Base-by-base conservation (phyloP, 2,329 filamentous ascomycete species). In the Botrytis cinerea region DNA sequence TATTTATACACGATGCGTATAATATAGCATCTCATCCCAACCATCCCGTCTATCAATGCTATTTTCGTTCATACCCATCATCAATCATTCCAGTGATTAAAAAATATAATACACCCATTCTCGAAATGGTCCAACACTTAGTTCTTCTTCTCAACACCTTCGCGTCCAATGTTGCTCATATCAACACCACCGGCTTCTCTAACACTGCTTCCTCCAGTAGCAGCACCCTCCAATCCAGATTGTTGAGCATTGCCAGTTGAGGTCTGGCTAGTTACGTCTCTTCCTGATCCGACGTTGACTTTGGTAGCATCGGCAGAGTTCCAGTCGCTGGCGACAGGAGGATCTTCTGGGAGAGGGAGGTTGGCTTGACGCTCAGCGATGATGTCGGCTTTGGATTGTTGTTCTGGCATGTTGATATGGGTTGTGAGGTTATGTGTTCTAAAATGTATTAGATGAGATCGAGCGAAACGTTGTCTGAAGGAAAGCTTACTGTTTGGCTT, bases 261-360 rank as follows among this genome's bases (percentile, higher is more conserved):
- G 63, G 90, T 61, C 45, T 74, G 68, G 46, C 62, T 72, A 20
- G 83, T 75, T 87, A 85, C 70, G 84, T 87, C 78, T 38, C 71
- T 32, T 71, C 86, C 83, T 32, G 77, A 38, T 28, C 91, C 91
- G 66, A 93, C 89, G 80, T 93, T 92, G 80, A 93, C 90, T 73
- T 84, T 93, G 75, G 88, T 84, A 46, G 86, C 86, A 79, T 95
- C 92, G 69, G 87, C 85, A 0, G 91, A 93, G 81, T 95, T 90
- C 87, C 90, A 94, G 85, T 96, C 93, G 8, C 92, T 92, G n/a
- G 89, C 84, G n/a, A 83, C 84, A 1, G 92, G 92, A 35, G 93
- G 93, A 77, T 95, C 86, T 2, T 95, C 92, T 28, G 93, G 93
- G 69, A 95, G 88, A 70, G 92, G 92, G 46, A 97, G 90, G 83